phyloP scores from a whole-genome alignment of 208 protist genomes.

The Acanthamoeba culbertsoni region DNA sequence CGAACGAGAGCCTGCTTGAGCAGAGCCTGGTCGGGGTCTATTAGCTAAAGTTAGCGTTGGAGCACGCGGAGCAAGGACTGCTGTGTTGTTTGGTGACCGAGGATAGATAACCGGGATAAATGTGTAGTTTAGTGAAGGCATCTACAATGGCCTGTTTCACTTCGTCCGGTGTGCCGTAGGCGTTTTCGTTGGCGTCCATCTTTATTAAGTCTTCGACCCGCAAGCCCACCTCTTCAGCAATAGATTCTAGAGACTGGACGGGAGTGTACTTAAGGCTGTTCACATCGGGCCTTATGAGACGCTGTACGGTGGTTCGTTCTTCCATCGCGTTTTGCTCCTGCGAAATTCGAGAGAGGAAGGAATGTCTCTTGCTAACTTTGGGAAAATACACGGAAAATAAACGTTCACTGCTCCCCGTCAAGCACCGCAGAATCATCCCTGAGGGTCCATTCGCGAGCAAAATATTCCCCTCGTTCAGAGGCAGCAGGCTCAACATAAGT shows the following conservation, averaged over 20 bases:
- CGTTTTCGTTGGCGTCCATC: conserved; percentile 72
- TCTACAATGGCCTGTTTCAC: conserved; percentile 14
- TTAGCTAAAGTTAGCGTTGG: too few relatives aligned
- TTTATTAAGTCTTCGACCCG: conserved; percentile 55
- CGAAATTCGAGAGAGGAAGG: neutral
- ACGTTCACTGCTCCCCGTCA: too few relatives aligned
- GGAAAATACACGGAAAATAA: neutral
- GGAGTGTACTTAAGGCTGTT: neutral
- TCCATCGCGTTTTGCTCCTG: neutral
- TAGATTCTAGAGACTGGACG: conserved; percentile 11
- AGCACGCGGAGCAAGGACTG: too few relatives aligned
- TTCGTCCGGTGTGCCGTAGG: conserved; percentile 53
- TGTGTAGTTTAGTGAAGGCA: conserved; percentile 22
- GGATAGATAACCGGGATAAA: neutral
- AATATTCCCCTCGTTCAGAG: too few relatives aligned
- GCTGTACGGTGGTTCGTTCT: neutral
- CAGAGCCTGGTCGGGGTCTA: conserved; percentile 26
- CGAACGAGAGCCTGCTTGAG: neutral
- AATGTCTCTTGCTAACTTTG: neutral
- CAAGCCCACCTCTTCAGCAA: conserved; percentile 62
- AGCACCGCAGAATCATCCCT: too few relatives aligned
- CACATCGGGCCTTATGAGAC: conserved; percentile 26
- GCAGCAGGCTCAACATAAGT: too few relatives aligned
- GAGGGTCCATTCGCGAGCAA: too few relatives aligned
- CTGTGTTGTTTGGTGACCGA: too few relatives aligned